These are phyloP conservation scores for Saccharomyces jurei DNA, from an alignment of 805 yeast species.

Conservation along the genomic window DNA sequence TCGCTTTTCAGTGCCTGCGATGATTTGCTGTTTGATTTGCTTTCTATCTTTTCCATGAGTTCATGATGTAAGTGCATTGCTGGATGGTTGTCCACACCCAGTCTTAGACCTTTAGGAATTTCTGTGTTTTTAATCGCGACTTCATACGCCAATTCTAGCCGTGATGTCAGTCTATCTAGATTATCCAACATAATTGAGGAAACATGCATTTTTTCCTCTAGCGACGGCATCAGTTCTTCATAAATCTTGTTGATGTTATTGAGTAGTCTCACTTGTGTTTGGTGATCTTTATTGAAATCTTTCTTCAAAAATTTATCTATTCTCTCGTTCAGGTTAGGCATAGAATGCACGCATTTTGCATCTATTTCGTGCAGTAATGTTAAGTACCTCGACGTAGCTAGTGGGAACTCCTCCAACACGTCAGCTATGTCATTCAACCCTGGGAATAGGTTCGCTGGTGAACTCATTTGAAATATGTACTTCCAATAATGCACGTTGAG, in stretches of 20 bases:
- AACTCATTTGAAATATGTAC: slow-evolving; percentile 13
- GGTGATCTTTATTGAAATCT: neutral
- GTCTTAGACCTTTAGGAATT: slow-evolving; percentile 69
- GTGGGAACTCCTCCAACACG: slow-evolving; percentile 83
- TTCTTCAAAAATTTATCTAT: slow-evolving; percentile 20
- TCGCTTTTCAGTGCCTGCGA: slow-evolving; percentile 76
- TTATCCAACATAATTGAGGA: slow-evolving; percentile 84
- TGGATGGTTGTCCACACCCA: slow-evolving; percentile 81
- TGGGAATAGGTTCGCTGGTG: slow-evolving; percentile 51
- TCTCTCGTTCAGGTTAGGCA: slow-evolving; percentile 52
- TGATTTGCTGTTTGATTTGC: slow-evolving; percentile 32
- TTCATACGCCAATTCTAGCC: slow-evolving; percentile 77
- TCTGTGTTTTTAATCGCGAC: slow-evolving; percentile 60
- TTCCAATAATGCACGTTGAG: neutral
- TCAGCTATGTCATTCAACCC: slow-evolving; percentile 90
- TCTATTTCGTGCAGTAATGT: slow-evolving; percentile 88
- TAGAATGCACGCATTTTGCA: slow-evolving; percentile 76
- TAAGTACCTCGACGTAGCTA: slow-evolving; percentile 73
- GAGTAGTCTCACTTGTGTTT: slow-evolving; percentile 19
- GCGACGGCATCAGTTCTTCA: slow-evolving; percentile 75
- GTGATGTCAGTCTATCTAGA: slow-evolving; percentile 53
- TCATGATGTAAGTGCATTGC: slow-evolving; percentile 52
- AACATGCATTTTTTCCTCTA: slow-evolving; percentile 96
- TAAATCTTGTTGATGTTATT: slow-evolving; percentile 35
- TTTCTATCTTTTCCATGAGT: slow-evolving; percentile 28